phyloP scores from a whole-genome alignment of 1,284 basidiomycete species.

The Tetrapyrgos nigripes region DNA sequence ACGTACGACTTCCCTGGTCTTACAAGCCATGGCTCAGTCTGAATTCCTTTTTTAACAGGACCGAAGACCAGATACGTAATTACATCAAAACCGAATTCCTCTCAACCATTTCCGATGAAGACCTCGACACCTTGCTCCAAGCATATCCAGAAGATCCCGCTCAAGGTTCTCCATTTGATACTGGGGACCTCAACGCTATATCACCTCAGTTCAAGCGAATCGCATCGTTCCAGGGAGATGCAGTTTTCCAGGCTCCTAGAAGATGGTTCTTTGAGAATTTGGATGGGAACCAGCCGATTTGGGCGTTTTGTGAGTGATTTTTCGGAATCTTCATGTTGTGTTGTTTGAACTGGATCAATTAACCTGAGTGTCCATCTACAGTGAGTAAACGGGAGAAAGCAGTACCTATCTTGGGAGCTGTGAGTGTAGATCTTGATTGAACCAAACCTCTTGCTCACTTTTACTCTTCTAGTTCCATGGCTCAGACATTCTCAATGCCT shows the following conservation, averaged over 20 bases:
- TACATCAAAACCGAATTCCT: conserved; percentile 44
- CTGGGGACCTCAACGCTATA: conserved; percentile 48
- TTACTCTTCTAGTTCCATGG: conserved; percentile 38
- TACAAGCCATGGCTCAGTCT: too few species aligned
- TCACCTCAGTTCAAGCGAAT: conserved; percentile 61
- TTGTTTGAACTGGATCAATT: not conserved
- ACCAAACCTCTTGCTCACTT: conserved; percentile 19
- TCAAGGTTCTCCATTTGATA: conserved; percentile 59
- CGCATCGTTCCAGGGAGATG: conserved; percentile 57
- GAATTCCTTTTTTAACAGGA: conserved; percentile 39
- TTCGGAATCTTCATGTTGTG: conserved; percentile 55
- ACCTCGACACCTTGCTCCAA: conserved; percentile 38
- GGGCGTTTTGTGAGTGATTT: conserved; percentile 47
- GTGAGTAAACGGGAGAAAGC: conserved; percentile 53
- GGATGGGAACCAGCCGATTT: too few species aligned
- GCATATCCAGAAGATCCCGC: conserved; percentile 51
- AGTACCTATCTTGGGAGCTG: conserved; percentile 50
- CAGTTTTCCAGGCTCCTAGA: conserved; percentile 60
- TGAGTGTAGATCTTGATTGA: conserved; percentile 25
- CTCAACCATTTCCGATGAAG: conserved; percentile 30
- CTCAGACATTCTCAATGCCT: conserved; percentile 47
- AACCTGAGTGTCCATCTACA: conserved; percentile 21
- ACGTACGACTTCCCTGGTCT: conserved; percentile 14
- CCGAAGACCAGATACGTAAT: conserved; percentile 38
- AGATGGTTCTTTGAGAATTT: conserved; percentile 58